These are phyloP conservation scores for Thermothielavioides terrestris DNA, from an alignment of 495 filamentous ascomycete species.

Conservation along the genomic window DNA sequence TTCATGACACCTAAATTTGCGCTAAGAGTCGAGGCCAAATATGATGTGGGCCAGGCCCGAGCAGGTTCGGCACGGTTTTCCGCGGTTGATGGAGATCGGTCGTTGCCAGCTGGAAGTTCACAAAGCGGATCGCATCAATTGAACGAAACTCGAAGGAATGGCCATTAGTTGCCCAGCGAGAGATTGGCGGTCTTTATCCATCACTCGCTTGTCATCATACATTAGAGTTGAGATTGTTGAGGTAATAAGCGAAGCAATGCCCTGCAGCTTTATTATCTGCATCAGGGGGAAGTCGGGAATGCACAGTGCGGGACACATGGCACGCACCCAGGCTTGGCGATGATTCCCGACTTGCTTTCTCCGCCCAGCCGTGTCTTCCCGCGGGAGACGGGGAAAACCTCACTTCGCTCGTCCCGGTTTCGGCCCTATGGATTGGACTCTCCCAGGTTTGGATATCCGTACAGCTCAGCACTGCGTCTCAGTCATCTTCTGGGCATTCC, in stretches of 20 bases:
- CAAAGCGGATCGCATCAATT: neutral
- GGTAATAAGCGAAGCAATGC: neutral
- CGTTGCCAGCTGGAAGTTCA: neutral
- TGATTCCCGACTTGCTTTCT: neutral
- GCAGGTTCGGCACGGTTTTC: too few species aligned
- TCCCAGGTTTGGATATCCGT: neutral
- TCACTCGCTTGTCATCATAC: constrained; percentile 14
- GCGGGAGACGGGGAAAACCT: neutral
- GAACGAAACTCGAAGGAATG: neutral
- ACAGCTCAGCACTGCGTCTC: too few species aligned
- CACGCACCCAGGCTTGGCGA: too few species aligned
- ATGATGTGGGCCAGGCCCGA: neutral
- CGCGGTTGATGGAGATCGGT: too few species aligned
- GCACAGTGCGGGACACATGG: neutral
- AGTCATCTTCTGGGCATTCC: too few species aligned
- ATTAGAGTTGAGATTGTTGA: neutral
- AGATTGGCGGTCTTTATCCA: constrained; percentile 24
- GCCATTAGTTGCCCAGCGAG: constrained; percentile 2
- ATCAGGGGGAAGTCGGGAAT: neutral
- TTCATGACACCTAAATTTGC: constrained; percentile 11
- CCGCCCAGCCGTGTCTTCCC: constrained; percentile 2
- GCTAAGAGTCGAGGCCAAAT: neutral
- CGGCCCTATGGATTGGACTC: neutral
- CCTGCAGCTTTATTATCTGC: neutral
- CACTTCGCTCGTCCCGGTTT: neutral